Evolutionary conservation across 306 rosid species (phyloP), one percentile per base, ranked within the genome.

Genomic region (Begonia fuchsioides): DNA sequence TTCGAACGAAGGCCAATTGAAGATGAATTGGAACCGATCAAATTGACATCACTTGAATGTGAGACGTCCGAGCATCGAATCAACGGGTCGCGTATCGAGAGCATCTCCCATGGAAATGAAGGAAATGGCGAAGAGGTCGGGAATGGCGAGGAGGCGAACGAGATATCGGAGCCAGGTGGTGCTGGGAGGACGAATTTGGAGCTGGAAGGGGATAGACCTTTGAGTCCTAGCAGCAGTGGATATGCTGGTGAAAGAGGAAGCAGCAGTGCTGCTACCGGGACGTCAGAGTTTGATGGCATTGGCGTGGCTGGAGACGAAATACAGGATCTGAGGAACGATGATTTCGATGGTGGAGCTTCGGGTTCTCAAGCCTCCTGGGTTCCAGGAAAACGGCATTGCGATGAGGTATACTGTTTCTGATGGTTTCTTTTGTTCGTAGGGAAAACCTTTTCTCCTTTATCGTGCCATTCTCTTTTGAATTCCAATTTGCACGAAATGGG

Each of bases 221-320:
- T 78, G 15, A 80, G 81, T 61, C 87, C 93, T 10, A 77, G 82
- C 61, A 87, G 96, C 57, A 87, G 82, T 55, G 98, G 95, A 12
- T 90, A 90, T 64, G 87, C 82, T 7, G 94, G 87, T 3, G 98
- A 77, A 60, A 75, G 87, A 38, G 95, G 96, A 18, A 82, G 80
- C 47, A 80, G 65, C 60, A 60, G 74, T 58, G 77, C 77, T 49
- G 68, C 77, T 43, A 79, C 77, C 38, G 77, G 63, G 3, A 59
- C 52, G 15, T 69, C 83, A 2, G 76, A 70, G 3, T 52, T 62
- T 15, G 80, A 75, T 9, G 82, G 75, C 53, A n/a, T n/a, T n/a
- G n/a, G n/a, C n/a, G 35, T 66, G 51, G 66, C 51, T 44, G 71
- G 54, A 7, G 66, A 61, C 16, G 83, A 74, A 67, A 76, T 79